Evolutionary conservation across 2,329 filamentous ascomycete species (phyloP).

Genomic region (Pseudocercospora macadamiae): DNA sequence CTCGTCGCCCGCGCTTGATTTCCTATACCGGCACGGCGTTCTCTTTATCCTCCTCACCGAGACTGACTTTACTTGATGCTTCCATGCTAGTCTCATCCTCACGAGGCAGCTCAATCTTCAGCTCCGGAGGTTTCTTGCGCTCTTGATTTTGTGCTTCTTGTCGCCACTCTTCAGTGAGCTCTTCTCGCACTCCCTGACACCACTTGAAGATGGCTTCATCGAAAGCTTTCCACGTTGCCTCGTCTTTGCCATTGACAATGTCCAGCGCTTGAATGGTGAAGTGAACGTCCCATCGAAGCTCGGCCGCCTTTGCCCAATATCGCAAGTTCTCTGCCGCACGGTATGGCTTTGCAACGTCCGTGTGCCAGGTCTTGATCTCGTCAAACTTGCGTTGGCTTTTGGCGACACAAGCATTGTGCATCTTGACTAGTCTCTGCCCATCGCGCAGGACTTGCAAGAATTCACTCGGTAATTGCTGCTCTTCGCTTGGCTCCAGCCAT

Average conservation of each 20-base stretch:
- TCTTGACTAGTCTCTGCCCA: constrained; percentile 77
- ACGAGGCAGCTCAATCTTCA: constrained; percentile 32
- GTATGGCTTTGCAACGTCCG: constrained; percentile 94
- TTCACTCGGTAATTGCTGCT: constrained; percentile 52
- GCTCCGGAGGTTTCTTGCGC: constrained; percentile 32
- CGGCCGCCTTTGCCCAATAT: constrained; percentile 95
- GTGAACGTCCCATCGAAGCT: constrained; percentile 88
- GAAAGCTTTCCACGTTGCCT: constrained; percentile 73
- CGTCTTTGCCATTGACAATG: constrained; percentile 74
- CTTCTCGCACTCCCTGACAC: constrained; percentile 79
- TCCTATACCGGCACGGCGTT: constrained; percentile 21
- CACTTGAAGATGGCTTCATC: constrained; percentile 81
- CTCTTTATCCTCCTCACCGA: constrained; percentile 17
- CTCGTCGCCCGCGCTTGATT: background rate
- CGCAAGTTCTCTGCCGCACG: constrained; percentile 89
- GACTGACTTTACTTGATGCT: constrained; percentile 9
- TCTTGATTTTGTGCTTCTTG: constrained; percentile 29
- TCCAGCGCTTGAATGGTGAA: constrained; percentile 83
- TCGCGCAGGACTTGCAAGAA: constrained; percentile 76
- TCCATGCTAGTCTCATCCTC: constrained; percentile 6
- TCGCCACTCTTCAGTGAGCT: constrained; percentile 75
- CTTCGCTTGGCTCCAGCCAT: constrained; percentile 58
- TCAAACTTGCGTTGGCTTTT: constrained; percentile 87
- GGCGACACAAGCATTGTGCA: constrained; percentile 87
- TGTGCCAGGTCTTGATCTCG: constrained; percentile 84